Percentiles rank a stretch among this genome's conserved stretches.
Conservation (phyloP, 2,329 filamentous ascomycete species). For the Penicillium expansum region DNA sequence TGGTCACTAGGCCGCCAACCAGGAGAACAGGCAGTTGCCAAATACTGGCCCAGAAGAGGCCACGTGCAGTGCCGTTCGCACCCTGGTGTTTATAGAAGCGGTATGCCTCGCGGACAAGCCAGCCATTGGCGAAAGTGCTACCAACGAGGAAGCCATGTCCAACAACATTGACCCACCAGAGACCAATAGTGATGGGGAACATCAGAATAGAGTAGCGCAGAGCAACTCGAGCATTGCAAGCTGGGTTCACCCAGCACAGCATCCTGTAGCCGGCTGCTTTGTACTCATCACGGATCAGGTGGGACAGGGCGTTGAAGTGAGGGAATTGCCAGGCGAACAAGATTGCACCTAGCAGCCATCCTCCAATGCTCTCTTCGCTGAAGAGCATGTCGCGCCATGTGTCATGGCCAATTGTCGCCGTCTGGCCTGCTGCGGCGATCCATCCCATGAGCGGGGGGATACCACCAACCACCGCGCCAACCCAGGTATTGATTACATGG, state of each 20-base stretch:
- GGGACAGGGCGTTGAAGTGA: conserved; percentile 93
- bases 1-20: conserved; percentile 85
- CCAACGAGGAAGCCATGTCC: conserved; percentile 81
- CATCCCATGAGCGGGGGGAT: conserved; percentile 98
- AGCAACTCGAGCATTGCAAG: conserved; percentile 80
- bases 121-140: conserved; percentile 77
- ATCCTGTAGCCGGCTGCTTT: conserved; percentile 64
- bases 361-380: conserved; percentile 66
- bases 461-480: conserved; percentile 85
- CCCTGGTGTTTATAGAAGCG: conserved; percentile 78
- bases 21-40: conserved; percentile 92
- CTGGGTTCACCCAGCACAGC: conserved; percentile 85
- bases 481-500: conserved; percentile 87
- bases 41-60: conserved; percentile 94
- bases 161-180: conserved; percentile 78
- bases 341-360: conserved; percentile 81
- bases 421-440: conserved; percentile 89
- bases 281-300: conserved; percentile 88
- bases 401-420: conserved; percentile 67
- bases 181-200: conserved; percentile 77
- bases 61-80: conserved; percentile 73
- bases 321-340: conserved; percentile 97
- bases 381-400: conserved; percentile 77
- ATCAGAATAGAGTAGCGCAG: conserved; percentile 82
- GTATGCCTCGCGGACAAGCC: conserved; percentile 77